Percentiles rank a stretch among this genome's conserved stretches.
phyloP scores from a whole-genome alignment of 2,329 filamentous ascomycete genomes.

The Penicillium sp. region DNA sequence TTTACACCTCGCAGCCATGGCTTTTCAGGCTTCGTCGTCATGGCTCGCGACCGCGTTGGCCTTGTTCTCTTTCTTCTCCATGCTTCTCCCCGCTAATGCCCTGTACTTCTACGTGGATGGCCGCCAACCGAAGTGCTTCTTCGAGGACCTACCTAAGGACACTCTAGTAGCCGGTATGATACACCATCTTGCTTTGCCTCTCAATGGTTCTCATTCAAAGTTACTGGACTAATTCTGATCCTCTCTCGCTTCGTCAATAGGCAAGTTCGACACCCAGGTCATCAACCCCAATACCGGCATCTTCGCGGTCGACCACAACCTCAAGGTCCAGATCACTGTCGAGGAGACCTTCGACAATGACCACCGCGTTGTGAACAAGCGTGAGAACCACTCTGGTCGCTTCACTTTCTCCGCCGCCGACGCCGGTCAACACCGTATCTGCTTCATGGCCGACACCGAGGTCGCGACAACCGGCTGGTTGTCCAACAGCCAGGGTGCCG shows the following conservation, averaged over 20 bases:
- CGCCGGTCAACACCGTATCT: constrained; percentile 92
- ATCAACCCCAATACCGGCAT: constrained; percentile 71
- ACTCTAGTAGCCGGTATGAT: constrained; percentile 83
- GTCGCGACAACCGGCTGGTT: constrained; percentile 74
- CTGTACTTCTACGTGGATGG: constrained; percentile 97
- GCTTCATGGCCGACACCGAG: constrained; percentile 83
- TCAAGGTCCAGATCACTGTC: constrained; percentile 88
- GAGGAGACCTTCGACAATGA: constrained; percentile 97
- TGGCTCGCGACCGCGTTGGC: constrained; percentile 56
- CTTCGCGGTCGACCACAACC: constrained; percentile 74
- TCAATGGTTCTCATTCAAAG: background rate
- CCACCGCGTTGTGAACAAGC: constrained; percentile 91
- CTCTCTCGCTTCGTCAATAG: constrained; percentile 39
- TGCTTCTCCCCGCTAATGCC: constrained; percentile 70
- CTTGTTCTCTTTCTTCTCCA: constrained; percentile 67
- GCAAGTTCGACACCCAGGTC: constrained; percentile 86
- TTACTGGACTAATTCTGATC: background rate
- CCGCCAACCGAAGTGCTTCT: constrained; percentile 88
- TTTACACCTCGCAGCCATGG: constrained; percentile 33
- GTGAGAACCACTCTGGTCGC: constrained; percentile 73
- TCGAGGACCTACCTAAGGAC: constrained; percentile 96
- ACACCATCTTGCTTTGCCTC: background rate
- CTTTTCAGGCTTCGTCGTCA: constrained; percentile 39
- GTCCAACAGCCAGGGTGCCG: constrained; percentile 70
- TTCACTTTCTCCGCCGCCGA: constrained; percentile 97